phyloP scores from a whole-genome alignment of 2,329 filamentous ascomycete genomes.

The Talaromyces sp. region DNA sequence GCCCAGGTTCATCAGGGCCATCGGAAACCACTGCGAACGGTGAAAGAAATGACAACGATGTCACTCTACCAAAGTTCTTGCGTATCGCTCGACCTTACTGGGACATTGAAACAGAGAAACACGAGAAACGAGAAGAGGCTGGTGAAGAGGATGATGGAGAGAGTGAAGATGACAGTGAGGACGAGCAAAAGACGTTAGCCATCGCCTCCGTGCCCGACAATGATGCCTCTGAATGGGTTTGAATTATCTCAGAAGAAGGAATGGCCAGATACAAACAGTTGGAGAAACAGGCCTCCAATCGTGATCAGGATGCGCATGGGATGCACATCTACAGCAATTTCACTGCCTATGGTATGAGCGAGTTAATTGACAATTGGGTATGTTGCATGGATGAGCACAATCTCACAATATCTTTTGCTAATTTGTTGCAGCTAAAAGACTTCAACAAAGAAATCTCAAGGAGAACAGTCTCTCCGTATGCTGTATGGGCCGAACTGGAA shows the following conservation, averaged over 20 bases:
- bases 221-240: conserved; percentile 2
- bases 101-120: neutral
- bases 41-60: neutral
- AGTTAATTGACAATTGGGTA: conserved; percentile 8
- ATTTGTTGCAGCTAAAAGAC: conserved; percentile 3
- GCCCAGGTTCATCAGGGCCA: neutral
- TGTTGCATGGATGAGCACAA: neutral
- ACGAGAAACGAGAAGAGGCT: neutral
- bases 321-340: conserved; percentile 6
- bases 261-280: neutral
- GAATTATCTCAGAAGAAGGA: neutral
- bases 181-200: neutral
- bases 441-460: conserved; percentile 3
- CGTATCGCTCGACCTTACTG: conserved; percentile 1
- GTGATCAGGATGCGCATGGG: conserved; percentile 4
- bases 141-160: neutral
- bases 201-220: neutral
- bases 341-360: conserved; percentile 4
- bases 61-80: conserved; percentile 1
- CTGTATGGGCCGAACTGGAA: conserved; percentile 6
- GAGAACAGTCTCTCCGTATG: neutral
- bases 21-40: neutral
- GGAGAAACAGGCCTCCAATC: neutral
- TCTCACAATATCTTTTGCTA: neutral
- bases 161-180: neutral